These are phyloP conservation scores for Pachysandra terminalis DNA, from an alignment of 164 flowering plant species.

Conservation along the genomic window DNA sequence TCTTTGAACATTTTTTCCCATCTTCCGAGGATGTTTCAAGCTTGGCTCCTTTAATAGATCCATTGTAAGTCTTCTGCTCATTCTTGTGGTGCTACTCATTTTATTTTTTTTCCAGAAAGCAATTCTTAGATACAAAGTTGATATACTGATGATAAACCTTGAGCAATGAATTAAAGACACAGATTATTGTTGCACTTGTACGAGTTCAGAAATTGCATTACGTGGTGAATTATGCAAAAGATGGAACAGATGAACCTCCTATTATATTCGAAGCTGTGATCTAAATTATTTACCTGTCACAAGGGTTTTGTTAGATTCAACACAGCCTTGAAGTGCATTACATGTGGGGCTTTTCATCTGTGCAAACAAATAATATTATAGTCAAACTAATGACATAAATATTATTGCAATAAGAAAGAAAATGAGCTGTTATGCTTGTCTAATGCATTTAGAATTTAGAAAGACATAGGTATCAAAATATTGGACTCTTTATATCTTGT, in stretches of 20 bases:
- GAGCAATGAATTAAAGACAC: neutral
- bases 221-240: neutral
- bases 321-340: neutral
- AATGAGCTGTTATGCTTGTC: neutral
- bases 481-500: no score
- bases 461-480: no score
- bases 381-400: neutral
- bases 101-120: neutral
- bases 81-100: neutral
- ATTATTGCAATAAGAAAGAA: neutral
- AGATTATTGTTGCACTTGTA: neutral
- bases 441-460: neutral
- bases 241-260: neutral
- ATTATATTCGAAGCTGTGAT: neutral
- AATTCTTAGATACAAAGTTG: neutral
- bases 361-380: neutral
- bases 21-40: conserved; percentile 83
- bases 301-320: neutral
- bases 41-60: conserved; percentile 87
- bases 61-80: conserved; percentile 58
- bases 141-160: neutral
- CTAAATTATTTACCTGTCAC: neutral
- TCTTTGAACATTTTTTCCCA: conserved; percentile 90
- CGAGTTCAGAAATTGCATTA: neutral
- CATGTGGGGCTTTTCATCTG: neutral